phyloP scores from a whole-genome alignment of 2,329 filamentous ascomycete genomes.

The Ophiostoma piceae region DNA sequence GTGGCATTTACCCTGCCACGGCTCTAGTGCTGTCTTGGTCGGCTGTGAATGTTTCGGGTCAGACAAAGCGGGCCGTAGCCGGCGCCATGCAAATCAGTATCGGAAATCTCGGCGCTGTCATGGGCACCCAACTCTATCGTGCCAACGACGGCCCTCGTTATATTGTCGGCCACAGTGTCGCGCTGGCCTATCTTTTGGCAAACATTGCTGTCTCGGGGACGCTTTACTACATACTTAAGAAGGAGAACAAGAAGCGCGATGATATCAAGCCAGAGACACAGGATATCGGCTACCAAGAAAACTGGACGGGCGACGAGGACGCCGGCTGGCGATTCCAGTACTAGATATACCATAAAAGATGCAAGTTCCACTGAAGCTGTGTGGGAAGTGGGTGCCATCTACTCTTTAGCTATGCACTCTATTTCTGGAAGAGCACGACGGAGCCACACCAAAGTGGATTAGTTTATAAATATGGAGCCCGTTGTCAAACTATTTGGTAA shows the following conservation, averaged over 20 bases:
- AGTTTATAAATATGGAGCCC: background rate
- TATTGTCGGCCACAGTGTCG: slow-evolving; percentile 1
- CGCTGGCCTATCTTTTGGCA: background rate
- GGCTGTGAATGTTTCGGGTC: background rate
- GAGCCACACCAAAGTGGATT: background rate
- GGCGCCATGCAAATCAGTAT: slow-evolving; percentile 5
- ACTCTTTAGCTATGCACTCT: background rate
- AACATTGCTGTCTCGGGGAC: background rate
- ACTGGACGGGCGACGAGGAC: background rate
- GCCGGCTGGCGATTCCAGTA: slow-evolving; percentile 1
- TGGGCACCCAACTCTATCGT: slow-evolving; percentile 1
- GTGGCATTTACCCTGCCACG: background rate
- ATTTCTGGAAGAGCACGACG: background rate
- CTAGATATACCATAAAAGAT: background rate
- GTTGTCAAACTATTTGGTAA: slow-evolving; percentile 3
- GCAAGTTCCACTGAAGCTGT: background rate
- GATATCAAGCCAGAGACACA: background rate
- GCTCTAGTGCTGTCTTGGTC: background rate
- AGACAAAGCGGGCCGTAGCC: background rate
- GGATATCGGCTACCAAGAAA: background rate
- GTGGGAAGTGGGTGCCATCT: background rate
- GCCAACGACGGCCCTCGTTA: background rate
- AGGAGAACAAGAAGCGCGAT: background rate
- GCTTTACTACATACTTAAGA: background rate
- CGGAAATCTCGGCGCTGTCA: background rate